Conservation (phyloP, 1,284 basidiomycete genomes). For the Sutorius eximius region DNA sequence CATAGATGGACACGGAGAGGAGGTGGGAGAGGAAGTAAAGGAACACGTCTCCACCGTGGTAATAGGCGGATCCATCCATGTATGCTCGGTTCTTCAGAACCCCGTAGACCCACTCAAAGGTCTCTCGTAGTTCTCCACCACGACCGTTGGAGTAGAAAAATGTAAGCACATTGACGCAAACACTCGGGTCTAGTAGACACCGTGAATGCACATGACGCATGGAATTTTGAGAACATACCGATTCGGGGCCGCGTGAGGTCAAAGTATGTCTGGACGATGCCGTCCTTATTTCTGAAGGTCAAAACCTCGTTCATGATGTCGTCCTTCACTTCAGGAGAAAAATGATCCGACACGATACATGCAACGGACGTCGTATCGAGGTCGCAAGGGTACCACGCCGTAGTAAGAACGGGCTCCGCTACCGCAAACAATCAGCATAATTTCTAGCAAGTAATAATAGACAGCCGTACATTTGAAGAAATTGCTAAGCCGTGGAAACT, state of each 20-base stretch:
- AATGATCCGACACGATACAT: conserved; percentile 21
- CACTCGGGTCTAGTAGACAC: conserved; percentile 12
- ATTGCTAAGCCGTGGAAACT: conserved; percentile 23
- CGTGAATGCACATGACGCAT: background rate
- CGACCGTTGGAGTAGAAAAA: conserved; percentile 26
- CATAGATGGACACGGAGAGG: conserved; percentile 17
- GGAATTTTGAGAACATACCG: conserved; percentile 6
- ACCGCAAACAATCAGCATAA: background rate
- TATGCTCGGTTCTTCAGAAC: conserved; percentile 27
- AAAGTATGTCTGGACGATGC: conserved; percentile 23
- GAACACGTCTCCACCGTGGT: conserved; percentile 18
- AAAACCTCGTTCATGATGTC: conserved; percentile 29
- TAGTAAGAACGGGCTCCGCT: conserved; percentile 15
- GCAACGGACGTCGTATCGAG: conserved; percentile 25
- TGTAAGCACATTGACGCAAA: conserved; percentile 24
- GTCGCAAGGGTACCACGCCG: conserved; percentile 15
- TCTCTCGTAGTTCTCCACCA: conserved; percentile 17
- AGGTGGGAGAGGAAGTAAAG: conserved; percentile 24
- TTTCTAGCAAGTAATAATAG: background rate
- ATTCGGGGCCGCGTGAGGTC: conserved; percentile 22
- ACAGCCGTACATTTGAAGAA: conserved; percentile 19
- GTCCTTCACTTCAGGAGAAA: conserved; percentile 17
- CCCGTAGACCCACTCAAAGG: conserved; percentile 23
- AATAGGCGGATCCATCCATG: conserved; percentile 23
- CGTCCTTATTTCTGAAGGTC: conserved; percentile 19